These are phyloP conservation scores for Penicillium sp. DNA, from an alignment of 2,329 filamentous ascomycete species.

Conservation along the genomic window DNA sequence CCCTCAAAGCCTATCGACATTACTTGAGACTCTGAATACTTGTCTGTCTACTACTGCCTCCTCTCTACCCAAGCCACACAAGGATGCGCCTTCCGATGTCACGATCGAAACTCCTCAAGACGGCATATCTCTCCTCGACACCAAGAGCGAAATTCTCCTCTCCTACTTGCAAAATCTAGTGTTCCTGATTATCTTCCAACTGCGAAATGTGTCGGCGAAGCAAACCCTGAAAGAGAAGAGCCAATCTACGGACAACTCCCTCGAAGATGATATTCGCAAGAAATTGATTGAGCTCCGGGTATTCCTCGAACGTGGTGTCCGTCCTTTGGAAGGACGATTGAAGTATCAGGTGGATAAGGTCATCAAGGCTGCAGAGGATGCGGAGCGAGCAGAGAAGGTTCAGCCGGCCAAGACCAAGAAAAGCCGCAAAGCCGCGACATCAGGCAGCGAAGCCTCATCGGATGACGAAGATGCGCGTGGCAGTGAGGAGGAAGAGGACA, in stretches of 20 bases:
- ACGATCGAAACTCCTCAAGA: slow-evolving; percentile 73
- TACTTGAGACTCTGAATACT: slow-evolving; percentile 35
- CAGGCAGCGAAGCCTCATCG: slow-evolving; percentile 30
- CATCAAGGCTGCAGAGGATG: slow-evolving; percentile 71
- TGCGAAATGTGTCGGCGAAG: slow-evolving; percentile 56
- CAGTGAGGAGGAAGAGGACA: slow-evolving; percentile 43
- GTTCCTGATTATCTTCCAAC: slow-evolving; percentile 77
- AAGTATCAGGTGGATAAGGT: slow-evolving; percentile 97
- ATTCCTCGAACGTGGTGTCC: slow-evolving; percentile 88
- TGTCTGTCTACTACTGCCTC: slow-evolving; percentile 35
- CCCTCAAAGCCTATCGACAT: slow-evolving; percentile 25
- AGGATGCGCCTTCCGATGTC: slow-evolving; percentile 54
- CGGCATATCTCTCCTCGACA: slow-evolving; percentile 89
- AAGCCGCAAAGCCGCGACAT: slow-evolving; percentile 27
- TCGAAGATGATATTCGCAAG: slow-evolving; percentile 68
- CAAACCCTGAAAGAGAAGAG: slow-evolving; percentile 31
- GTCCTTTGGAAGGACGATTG: slow-evolving; percentile 82
- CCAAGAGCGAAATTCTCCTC: slow-evolving; percentile 95
- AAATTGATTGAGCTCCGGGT: slow-evolving; percentile 90
- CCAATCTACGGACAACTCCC: slow-evolving; percentile 33
- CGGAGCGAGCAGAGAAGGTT: slow-evolving; percentile 30
- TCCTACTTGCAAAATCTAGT: slow-evolving; percentile 94
- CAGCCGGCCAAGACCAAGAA: slow-evolving; percentile 30
- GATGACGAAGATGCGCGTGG: slow-evolving; percentile 27
- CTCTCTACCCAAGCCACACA: slow-evolving; percentile 34